Base-by-base conservation (phyloP, 108 stramenopile species). In the Nannochloropsis salina region DNA sequence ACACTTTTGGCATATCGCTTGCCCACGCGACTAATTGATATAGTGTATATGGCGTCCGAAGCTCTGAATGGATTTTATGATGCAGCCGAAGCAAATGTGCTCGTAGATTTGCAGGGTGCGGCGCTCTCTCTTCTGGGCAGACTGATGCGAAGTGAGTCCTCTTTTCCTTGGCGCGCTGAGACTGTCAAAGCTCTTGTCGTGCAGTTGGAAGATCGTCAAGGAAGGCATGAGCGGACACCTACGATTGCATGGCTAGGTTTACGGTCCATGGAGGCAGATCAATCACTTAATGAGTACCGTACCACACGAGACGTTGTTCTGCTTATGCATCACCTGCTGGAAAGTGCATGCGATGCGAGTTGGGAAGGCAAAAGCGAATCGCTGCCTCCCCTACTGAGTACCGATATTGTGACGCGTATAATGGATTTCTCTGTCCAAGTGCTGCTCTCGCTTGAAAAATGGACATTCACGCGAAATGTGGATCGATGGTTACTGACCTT, bases 261-360 rank as follows among this genome's bases (percentile, higher is more conserved):
- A n/a, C 61, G 61, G 61, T 74, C 61, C 20, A 74, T 74, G 61
- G 61, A 74, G 61, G 61, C 61, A 6, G 61, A 74, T 15, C 61
- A n/a, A 74, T n/a, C 61, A n/a, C n/a, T 74, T 1, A 74, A 74
- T 74, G 20, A 74, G 61, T 74, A 74, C 6, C 15, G 61, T 4
- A 74, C n/a, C 8, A 74, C 61, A 74, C 61, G 61, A 6, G 61
- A n/a, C 61, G 6, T 6, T 4, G 15, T 74, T 15, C 61, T 74
- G 61, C 61, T 74, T 2, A 74, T 74, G 61, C 61, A 74, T 6
- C 15, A n/a, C 61, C n/a, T 74, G 61, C 20, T 74, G n/a, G 61
- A 74, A n/a, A 74, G 61, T 74, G 61, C 61, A 3, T 74, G 61
- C 61, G 61, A 74, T 74, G 61, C n/a, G 15, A 74, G n/a, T 74